phyloP scores from a whole-genome alignment of 2,329 filamentous ascomycete genomes.

The Alternaria sp. region DNA sequence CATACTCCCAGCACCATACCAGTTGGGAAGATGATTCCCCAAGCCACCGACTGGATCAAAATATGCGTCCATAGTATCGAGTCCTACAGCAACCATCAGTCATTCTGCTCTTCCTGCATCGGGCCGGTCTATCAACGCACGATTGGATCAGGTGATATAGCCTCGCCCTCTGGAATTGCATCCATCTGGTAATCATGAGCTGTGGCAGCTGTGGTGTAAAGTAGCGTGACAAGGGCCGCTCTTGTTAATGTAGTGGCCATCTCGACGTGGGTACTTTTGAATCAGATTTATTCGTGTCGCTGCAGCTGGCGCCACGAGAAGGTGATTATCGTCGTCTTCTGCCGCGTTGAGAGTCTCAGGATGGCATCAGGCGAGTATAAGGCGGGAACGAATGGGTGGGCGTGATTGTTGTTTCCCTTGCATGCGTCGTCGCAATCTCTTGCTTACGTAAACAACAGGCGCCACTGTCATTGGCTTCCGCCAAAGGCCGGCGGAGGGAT shows the following conservation, averaged over 20 bases:
- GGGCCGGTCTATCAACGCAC: constrained; percentile 28
- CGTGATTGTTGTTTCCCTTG: constrained; percentile 24
- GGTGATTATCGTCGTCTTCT: constrained; percentile 20
- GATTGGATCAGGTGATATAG: constrained; percentile 49
- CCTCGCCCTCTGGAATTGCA: constrained; percentile 52
- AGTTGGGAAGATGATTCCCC: constrained; percentile 89
- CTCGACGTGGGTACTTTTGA: constrained; percentile 17
- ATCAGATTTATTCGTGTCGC: constrained; percentile 8
- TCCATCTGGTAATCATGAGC: constrained; percentile 55
- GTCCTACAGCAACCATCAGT: constrained; percentile 61
- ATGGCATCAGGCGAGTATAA: constrained; percentile 13
- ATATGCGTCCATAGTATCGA: constrained; percentile 93
- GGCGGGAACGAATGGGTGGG: constrained; percentile 5
- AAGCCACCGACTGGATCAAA: constrained; percentile 82
- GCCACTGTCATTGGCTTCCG: constrained; percentile 33
- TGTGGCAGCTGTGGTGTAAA: constrained; percentile 37
- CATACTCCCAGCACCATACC: constrained; percentile 94
- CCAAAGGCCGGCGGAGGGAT: constrained; percentile 14
- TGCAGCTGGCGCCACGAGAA: constrained; percentile 9
- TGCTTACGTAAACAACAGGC: constrained; percentile 38
- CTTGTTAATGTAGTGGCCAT: constrained; percentile 23
- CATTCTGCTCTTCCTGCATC: constrained; percentile 1
- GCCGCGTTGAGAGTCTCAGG: constrained; percentile 33
- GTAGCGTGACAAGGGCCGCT: constrained; percentile 31
- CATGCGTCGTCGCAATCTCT: constrained; percentile 27